A percentile compares a stretch with the other conserved stretches of the same genome.
These are phyloP conservation scores for Hericium coralloides DNA, from an alignment of 768 basidiomycete species.

Conservation along the genomic window DNA sequence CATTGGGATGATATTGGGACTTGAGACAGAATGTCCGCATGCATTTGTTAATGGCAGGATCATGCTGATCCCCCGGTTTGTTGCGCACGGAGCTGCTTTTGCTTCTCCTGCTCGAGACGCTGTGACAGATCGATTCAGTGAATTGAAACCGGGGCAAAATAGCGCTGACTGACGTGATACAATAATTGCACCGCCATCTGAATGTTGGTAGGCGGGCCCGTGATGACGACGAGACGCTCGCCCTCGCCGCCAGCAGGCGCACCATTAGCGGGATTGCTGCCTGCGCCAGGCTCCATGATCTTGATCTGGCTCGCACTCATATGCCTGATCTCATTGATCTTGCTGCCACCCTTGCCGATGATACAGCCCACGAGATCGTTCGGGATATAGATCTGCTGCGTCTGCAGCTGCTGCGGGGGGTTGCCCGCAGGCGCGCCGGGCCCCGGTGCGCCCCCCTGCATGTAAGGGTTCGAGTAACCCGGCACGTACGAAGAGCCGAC, in stretches of 20 bases:
- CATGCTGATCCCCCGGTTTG: neutral
- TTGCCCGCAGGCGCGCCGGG: slow-evolving; percentile 26
- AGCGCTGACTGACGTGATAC: slow-evolving; percentile 54
- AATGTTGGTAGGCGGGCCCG: slow-evolving; percentile 90
- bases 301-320: slow-evolving; percentile 96
- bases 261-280: slow-evolving; percentile 57
- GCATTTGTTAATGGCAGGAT: neutral
- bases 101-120: slow-evolving; percentile 86
- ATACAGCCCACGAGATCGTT: slow-evolving; percentile 96
- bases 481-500: slow-evolving; percentile 60
- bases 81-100: slow-evolving; percentile 55
- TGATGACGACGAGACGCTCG: slow-evolving; percentile 92
- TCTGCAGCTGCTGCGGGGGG: slow-evolving; percentile 72
- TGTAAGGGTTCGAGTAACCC: slow-evolving; percentile 46
- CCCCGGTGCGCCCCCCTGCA: slow-evolving; percentile 23
- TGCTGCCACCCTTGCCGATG: slow-evolving; percentile 96
- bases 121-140: slow-evolving; percentile 18
- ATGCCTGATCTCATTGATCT: slow-evolving; percentile 97
- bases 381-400: slow-evolving; percentile 97
- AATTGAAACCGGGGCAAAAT: neutral
- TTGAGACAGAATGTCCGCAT: no score
- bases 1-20: neutral
- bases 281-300: slow-evolving; percentile 95
- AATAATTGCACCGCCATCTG: slow-evolving; percentile 93
- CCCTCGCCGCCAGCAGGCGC: slow-evolving; percentile 73